Conservation (phyloP, 331 rosid genomes). For the Stylosanthes scabra region DNA sequence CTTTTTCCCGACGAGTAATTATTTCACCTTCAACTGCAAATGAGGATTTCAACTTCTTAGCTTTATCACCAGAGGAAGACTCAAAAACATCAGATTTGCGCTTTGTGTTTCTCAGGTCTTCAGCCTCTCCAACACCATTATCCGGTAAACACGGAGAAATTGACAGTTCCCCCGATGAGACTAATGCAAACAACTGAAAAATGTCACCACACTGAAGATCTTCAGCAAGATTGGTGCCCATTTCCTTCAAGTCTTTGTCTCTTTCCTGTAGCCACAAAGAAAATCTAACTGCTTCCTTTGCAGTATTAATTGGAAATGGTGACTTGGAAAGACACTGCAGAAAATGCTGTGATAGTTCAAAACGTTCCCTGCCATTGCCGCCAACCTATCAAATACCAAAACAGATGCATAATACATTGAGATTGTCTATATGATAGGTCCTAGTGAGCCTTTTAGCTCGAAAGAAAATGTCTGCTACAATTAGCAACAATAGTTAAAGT, state of each 20-base stretch:
- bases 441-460: conserved; percentile 4
- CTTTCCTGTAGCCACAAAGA: conserved; percentile 71
- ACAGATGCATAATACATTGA: not conserved
- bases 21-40: conserved; percentile 80
- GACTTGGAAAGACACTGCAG: conserved; percentile 79
- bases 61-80: conserved; percentile 51
- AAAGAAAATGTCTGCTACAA: not conserved
- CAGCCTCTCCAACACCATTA: conserved; percentile 91
- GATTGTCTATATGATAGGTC: not conserved
- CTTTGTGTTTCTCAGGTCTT: conserved; percentile 77
- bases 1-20: conserved; percentile 95
- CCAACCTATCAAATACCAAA: conserved; percentile 69
- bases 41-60: conserved; percentile 66
- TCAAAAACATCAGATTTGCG: conserved; percentile 70
- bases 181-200: conserved; percentile 83
- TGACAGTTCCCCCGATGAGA: conserved; percentile 76
- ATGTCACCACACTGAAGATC: conserved; percentile 90
- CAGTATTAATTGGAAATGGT: conserved; percentile 80
- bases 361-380: conserved; percentile 67
- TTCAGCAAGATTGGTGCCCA: conserved; percentile 63
- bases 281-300: conserved; percentile 71
- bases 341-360: conserved; percentile 82
- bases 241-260: conserved; percentile 63
- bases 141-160: conserved; percentile 77
- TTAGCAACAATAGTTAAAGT: conserved; percentile 13